Percentiles rank a stretch among this genome's conserved stretches.
These are phyloP conservation scores for Rhodotorula graminis DNA, from an alignment of 768 basidiomycete genomes.

Conservation along the genomic window DNA sequence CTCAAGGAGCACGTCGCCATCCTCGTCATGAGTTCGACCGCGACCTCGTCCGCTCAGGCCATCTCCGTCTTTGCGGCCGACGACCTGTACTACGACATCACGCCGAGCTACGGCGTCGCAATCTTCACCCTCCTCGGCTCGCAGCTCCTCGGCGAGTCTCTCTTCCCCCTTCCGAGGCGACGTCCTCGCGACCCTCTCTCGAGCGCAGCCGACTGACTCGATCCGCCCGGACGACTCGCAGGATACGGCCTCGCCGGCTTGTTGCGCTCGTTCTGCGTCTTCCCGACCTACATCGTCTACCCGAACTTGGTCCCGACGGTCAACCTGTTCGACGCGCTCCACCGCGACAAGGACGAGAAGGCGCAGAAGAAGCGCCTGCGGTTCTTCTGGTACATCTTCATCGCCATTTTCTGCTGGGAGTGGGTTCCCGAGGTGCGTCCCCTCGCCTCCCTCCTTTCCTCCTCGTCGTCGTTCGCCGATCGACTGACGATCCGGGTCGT, in stretches of 20 bases:
- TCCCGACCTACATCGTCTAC: constrained; percentile 40
- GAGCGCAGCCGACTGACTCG: too few relatives aligned
- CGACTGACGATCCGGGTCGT: not conserved
- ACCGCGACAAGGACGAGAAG: constrained; percentile 41
- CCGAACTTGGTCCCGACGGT: constrained; percentile 29
- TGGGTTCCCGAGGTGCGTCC: constrained; percentile 18
- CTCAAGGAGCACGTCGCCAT: constrained; percentile 44
- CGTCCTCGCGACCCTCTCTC: too few relatives aligned
- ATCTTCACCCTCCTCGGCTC: constrained; percentile 45
- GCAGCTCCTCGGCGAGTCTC: not conserved
- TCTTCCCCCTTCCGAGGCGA: too few relatives aligned
- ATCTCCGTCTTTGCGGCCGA: constrained; percentile 38
- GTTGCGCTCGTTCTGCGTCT: constrained; percentile 41
- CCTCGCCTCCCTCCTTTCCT: not conserved
- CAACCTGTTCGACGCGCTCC: constrained; percentile 45
- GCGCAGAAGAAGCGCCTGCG: constrained; percentile 42
- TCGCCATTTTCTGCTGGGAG: constrained; percentile 41
- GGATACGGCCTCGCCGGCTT: constrained; percentile 43
- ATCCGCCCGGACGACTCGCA: too few relatives aligned
- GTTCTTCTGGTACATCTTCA: constrained; percentile 46
- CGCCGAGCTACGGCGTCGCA: constrained; percentile 43
- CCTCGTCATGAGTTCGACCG: constrained; percentile 34
- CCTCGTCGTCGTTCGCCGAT: not conserved
- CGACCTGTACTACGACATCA: constrained; percentile 33
- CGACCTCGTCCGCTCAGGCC: constrained; percentile 17